Conservation (phyloP, 371 early-diverging fungal species). For the Rhizopus sp. region DNA sequence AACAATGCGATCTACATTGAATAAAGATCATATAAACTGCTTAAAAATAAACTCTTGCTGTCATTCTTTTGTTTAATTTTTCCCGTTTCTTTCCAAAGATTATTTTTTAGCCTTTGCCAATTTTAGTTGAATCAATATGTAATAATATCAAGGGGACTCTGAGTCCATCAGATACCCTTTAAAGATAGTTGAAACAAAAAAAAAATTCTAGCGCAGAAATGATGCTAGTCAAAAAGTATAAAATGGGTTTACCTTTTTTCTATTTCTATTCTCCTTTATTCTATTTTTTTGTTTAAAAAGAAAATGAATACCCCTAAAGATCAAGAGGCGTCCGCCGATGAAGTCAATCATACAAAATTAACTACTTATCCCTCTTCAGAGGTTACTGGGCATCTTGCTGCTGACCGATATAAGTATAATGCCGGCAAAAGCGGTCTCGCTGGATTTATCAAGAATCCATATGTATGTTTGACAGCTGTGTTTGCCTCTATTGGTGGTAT, state of each 20-base stretch:
- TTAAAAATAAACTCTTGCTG: no score
- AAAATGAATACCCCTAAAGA: background rate
- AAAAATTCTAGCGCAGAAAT: no score
- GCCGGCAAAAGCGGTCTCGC: constrained; percentile 19
- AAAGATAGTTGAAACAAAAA: no score
- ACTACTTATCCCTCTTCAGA: background rate
- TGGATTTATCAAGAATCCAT: constrained; percentile 43
- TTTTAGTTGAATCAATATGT: no score
- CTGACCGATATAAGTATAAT: background rate
- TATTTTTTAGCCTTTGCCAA: no score
- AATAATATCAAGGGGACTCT: no score
- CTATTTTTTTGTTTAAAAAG: background rate
- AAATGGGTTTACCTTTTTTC: background rate
- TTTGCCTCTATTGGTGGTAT: constrained; percentile 52
- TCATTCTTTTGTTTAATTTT: no score
- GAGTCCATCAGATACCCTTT: no score
- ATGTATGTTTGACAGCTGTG: constrained; percentile 37
- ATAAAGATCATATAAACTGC: no score
- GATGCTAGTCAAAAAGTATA: no score
- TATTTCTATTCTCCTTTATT: background rate
- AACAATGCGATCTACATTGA: no score
- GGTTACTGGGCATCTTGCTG: background rate
- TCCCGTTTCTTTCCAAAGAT: no score
- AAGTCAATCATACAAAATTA: background rate
- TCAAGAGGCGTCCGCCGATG: background rate